A percentile compares a stretch with the other conserved stretches of the same genome.
These are phyloP conservation scores for Nakazawaea wickerhamii DNA, from an alignment of 805 yeast genomes.

Conservation along the genomic window DNA sequence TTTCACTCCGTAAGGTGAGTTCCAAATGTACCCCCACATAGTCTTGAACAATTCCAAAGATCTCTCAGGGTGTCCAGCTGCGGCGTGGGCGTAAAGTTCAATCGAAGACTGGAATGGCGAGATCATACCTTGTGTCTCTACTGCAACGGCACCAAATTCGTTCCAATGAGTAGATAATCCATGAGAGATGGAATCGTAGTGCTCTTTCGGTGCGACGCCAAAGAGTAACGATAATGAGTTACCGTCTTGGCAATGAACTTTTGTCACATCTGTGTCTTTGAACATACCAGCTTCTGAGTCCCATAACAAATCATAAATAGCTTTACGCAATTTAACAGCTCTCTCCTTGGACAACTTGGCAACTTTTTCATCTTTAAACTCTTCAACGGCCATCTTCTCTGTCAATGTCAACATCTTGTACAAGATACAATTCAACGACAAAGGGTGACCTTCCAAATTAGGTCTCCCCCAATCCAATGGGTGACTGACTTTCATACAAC, in stretches of 20 bases:
- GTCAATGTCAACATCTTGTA: slow-evolving; percentile 6
- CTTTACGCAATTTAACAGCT: slow-evolving; percentile 4
- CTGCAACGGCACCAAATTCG: slow-evolving; percentile 13
- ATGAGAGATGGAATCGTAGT: slow-evolving; percentile 8
- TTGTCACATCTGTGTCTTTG: slow-evolving; percentile 9
- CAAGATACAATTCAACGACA: slow-evolving; percentile 12
- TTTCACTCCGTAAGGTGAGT: slow-evolving; percentile 12
- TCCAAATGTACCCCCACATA: slow-evolving; percentile 16
- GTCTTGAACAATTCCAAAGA: slow-evolving; percentile 9
- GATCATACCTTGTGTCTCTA: slow-evolving; percentile 12
- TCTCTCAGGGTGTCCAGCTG: slow-evolving; percentile 13
- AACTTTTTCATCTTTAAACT: slow-evolving; percentile 1
- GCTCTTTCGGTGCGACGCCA: slow-evolving; percentile 6
- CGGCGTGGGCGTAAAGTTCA: slow-evolving; percentile 10
- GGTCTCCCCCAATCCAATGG: slow-evolving; percentile 15
- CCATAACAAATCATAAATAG: slow-evolving; percentile 10
- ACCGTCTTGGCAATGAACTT: slow-evolving; percentile 14
- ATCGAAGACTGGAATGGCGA: slow-evolving; percentile 13
- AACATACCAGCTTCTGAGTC: slow-evolving; percentile 11
- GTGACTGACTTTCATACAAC: slow-evolving; percentile 8
- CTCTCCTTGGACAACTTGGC: not conserved
- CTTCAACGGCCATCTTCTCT: slow-evolving; percentile 5
- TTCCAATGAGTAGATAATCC: slow-evolving; percentile 12
- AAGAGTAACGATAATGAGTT: slow-evolving; percentile 9
- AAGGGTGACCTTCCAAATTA: slow-evolving; percentile 8